Percentiles rank a stretch among this genome's conserved stretches.
Evolutionary conservation across 805 yeast species (phyloP).

Genomic region (Candida ovalis): DNA sequence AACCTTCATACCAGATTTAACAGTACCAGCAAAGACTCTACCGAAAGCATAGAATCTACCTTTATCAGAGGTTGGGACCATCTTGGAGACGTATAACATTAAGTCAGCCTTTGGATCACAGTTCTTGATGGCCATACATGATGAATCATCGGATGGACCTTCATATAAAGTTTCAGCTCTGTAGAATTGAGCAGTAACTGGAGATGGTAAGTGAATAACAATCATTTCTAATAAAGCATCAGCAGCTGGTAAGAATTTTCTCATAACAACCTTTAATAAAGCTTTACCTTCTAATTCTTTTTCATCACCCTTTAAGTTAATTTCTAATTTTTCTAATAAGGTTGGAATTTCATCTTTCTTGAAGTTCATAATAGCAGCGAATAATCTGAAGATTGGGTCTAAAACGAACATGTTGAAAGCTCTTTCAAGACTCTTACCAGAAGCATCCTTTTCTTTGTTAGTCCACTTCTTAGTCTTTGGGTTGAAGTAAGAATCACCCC

Average conservation of each 20-base stretch:
- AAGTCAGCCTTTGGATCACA: conserved; percentile 98
- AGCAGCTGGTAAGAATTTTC: conserved; percentile 99
- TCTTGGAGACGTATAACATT: conserved; percentile 99
- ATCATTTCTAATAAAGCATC: conserved; percentile 99
- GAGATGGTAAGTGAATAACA: conserved; percentile 97
- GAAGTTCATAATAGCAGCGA: conserved; percentile 97
- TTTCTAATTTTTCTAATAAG: conserved; percentile 91
- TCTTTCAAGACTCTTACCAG: conserved; percentile 94
- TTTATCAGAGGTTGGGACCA: conserved; percentile 99
- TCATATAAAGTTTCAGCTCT: conserved; percentile 99
- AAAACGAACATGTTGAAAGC: conserved; percentile 99
- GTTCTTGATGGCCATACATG: conserved; percentile 89
- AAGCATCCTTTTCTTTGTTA: conserved; percentile 91
- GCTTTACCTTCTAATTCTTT: conserved; percentile 99
- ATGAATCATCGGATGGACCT: conserved; percentile 94
- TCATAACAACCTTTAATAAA: conserved; percentile 96
- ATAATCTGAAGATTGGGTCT: conserved; percentile 98
- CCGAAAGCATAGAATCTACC: conserved; percentile 99
- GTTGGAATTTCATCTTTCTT: conserved; percentile 95
- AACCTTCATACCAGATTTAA: conserved; percentile 97
- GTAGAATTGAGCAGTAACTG: conserved; percentile 98
- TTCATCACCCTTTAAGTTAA: conserved; percentile 91
- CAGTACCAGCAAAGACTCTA: conserved; percentile 99
- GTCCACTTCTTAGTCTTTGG: conserved; percentile 99
- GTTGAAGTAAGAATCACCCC: conserved; percentile 99